Conservation (phyloP, 2,329 filamentous ascomycete genomes). For the Pseudogymnoascus sp. region DNA sequence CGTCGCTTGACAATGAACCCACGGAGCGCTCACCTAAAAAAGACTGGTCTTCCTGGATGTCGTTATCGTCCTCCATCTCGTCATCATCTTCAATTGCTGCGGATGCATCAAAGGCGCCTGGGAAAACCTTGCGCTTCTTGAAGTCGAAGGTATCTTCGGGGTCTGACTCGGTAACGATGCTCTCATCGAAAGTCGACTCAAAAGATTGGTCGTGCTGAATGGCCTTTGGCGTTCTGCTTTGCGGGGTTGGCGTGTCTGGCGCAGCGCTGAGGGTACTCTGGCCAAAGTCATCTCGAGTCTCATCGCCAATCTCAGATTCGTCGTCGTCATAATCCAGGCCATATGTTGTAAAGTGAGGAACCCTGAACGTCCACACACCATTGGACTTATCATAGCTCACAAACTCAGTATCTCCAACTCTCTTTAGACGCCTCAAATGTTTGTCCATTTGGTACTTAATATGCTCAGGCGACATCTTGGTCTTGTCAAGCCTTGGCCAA, state of each 20-base stretch:
- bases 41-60: conserved; percentile 49
- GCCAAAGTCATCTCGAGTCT: conserved; percentile 35
- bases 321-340: conserved; percentile 64
- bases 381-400: conserved; percentile 69
- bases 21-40: conserved; percentile 91
- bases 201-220: conserved; percentile 24
- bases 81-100: conserved; percentile 48
- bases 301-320: conserved; percentile 56
- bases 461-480: conserved; percentile 47
- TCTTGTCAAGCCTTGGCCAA: conserved; percentile 67
- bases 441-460: conserved; percentile 63
- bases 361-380: conserved; percentile 83
- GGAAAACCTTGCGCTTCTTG: conserved; percentile 42
- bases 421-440: conserved; percentile 74
- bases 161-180: conserved; percentile 25
- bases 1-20: conserved; percentile 60
- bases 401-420: conserved; percentile 73
- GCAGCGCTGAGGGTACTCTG: conserved; percentile 43
- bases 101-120: conserved; percentile 70
- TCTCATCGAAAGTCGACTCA: conserved; percentile 31
- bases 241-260: conserved; percentile 36
- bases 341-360: conserved; percentile 97
- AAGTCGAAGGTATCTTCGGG: conserved; percentile 30
- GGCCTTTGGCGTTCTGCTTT: conserved; percentile 19
- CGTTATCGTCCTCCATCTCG: conserved; percentile 37